Evolutionary conservation across 2,329 filamentous ascomycete genomes (phyloP).

Genomic region (Xylaria sp.): DNA sequence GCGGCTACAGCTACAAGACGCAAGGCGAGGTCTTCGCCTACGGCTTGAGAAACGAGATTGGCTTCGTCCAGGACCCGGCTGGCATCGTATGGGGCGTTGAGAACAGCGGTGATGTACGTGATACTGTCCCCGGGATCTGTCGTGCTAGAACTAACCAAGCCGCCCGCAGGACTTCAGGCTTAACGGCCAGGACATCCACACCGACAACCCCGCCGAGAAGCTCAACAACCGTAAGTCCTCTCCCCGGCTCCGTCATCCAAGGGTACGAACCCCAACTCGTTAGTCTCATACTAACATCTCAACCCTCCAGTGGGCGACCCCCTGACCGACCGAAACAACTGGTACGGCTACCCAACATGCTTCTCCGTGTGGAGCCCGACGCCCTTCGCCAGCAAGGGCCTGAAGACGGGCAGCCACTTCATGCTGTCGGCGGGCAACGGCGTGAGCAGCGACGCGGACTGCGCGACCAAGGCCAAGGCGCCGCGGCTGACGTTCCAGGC

Average conservation of each 20-base stretch:
- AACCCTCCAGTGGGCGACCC: slow-evolving; percentile 39
- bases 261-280: not conserved
- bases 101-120: slow-evolving; percentile 30
- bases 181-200: slow-evolving; percentile 58
- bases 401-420: slow-evolving; percentile 33
- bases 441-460: slow-evolving; percentile 27
- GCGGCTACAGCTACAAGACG: slow-evolving; percentile 47
- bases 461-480: slow-evolving; percentile 27
- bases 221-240: slow-evolving; percentile 60
- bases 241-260: not conserved
- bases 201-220: slow-evolving; percentile 69
- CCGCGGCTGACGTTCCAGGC: slow-evolving; percentile 61
- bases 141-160: slow-evolving; percentile 46
- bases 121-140: not conserved
- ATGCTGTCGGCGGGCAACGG: slow-evolving; percentile 28
- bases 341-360: slow-evolving; percentile 67
- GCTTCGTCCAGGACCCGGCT: slow-evolving; percentile 57
- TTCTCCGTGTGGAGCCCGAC: slow-evolving; percentile 59
- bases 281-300: not conserved
- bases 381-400: slow-evolving; percentile 40
- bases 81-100: slow-evolving; percentile 49
- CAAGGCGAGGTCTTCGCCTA: slow-evolving; percentile 49
- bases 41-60: slow-evolving; percentile 66
- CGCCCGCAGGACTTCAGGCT: slow-evolving; percentile 58
- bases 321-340: slow-evolving; percentile 37